Percentiles rank a stretch among this genome's conserved stretches.
Evolutionary conservation across 2,329 filamentous ascomycete genomes (phyloP).

Genomic region (Cladobotryum protrusum): DNA sequence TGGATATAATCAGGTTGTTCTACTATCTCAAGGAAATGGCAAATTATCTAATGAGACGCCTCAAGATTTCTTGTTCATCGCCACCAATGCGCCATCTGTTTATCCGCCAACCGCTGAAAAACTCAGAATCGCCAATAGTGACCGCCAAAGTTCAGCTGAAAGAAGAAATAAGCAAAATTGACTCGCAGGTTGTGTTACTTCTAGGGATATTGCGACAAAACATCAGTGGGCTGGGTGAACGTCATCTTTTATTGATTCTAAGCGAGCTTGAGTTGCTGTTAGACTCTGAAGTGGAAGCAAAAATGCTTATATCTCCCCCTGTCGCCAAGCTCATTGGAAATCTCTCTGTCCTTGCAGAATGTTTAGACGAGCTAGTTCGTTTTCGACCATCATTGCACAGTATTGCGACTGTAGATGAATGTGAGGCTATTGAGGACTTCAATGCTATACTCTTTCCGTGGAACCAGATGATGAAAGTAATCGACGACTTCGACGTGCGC

Average conservation of each 20-base stretch:
- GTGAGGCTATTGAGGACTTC: no score
- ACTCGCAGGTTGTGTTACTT: constrained; percentile 29
- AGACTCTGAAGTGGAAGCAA: constrained; percentile 28
- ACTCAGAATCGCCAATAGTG: constrained; percentile 13
- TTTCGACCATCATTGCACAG: constrained; percentile 40
- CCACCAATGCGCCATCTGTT: constrained; percentile 34
- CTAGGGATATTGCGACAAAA: constrained; percentile 31
- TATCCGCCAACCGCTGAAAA: constrained; percentile 16
- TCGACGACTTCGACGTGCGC: no score
- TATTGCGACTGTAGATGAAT: no score
- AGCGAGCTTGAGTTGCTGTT: constrained; percentile 45
- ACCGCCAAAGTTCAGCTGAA: background rate
- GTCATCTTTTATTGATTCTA: constrained; percentile 21
- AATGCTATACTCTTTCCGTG: no score
- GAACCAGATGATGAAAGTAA: no score
- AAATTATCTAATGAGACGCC: constrained; percentile 24
- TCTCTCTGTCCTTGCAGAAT: constrained; percentile 40
- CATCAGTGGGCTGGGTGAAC: constrained; percentile 14
- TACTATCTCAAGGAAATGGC: constrained; percentile 23
- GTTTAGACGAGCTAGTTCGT: constrained; percentile 36
- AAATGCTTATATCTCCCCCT: constrained; percentile 32
- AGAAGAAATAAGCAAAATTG: constrained; percentile 15
- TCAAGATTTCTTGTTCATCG: constrained; percentile 27
- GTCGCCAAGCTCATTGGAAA: constrained; percentile 34
- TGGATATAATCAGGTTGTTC: no score